Base-by-base conservation (phyloP, 805 yeast species). In the Candida stauntonica region DNA sequence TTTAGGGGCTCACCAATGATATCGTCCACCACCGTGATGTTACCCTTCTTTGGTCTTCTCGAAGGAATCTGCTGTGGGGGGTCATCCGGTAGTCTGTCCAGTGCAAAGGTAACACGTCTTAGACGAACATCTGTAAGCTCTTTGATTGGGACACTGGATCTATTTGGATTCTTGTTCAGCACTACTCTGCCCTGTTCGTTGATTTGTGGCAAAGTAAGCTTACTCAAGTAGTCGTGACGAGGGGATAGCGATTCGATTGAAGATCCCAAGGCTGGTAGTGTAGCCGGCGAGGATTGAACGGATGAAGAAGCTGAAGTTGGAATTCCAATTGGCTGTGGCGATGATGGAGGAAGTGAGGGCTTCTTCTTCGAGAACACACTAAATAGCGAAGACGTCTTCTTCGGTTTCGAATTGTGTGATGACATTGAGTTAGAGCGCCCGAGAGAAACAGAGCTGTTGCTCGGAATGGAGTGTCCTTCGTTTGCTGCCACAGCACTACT, bases 51-150 rank as follows among this genome's bases (percentile, higher is more conserved):
- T 6, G 97, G 96, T 43, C 71, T 73, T 54, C 95, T 66, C 2
- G 95, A 83, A 2, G 97, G 97, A 44, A 89, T 84, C 57, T 88
- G 96, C 55, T 89, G 97, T 1, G 96, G 95, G 2, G 97, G 97
- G 59, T 89, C 96, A 45, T 68, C 69, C 0, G 69, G 70, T 44
- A 87, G 73, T 36, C 81, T 77, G 35, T 84, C 84, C 5, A 86
- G 70, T 0, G 93, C 87, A 60, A 89, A 89, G 0, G 78, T 72
- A 5, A 87, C 95, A 44, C 89, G 67, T 46, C 75, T 71, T 56
- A 85, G 63, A 16, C 55, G 56, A 1, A 66, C 47, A 6, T 55
- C 54, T n/a, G 46, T 38, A 5, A 57, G 45, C 17, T 48, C 50
- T 20, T 44, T 51, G 19, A 64, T 54, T 8, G 68, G 70, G 16